Conservation (phyloP, 2,329 filamentous ascomycete species). For the Aspergillus sp. region DNA sequence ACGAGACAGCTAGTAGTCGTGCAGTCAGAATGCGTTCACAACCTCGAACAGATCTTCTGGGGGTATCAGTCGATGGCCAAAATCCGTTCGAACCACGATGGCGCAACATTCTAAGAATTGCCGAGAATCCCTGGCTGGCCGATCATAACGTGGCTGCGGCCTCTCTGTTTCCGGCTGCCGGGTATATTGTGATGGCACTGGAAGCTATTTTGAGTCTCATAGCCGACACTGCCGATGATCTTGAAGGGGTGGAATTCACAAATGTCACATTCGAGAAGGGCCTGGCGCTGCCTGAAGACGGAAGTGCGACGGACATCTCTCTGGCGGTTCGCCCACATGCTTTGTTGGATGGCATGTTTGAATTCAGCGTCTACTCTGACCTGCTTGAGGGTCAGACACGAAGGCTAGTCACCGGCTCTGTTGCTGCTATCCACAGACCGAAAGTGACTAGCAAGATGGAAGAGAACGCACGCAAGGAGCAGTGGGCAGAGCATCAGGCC, state of each 20-base stretch:
- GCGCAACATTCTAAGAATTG: conserved; percentile 14
- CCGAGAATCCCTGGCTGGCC: conserved; percentile 18
- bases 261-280: background rate
- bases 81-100: conserved; percentile 14
- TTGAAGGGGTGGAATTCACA: background rate
- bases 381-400: no score
- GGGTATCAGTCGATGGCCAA: conserved; percentile 6
- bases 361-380: background rate
- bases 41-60: conserved; percentile 7
- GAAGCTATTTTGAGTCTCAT: conserved; percentile 16
- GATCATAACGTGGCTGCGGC: conserved; percentile 20
- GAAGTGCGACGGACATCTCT: background rate
- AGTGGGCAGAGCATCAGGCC: background rate
- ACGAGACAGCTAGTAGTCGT: conserved; percentile 11
- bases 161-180: conserved; percentile 25
- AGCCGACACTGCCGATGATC: background rate
- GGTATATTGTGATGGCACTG: conserved; percentile 18
- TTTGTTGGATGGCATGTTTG: background rate
- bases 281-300: background rate
- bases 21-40: conserved; percentile 11
- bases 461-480: no score
- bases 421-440: no score
- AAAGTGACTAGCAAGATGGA: no score
- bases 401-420: no score
- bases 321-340: background rate